Evolutionary conservation across 352 stramenopile species (phyloP).

Genomic region (Phytophthora quininea): DNA sequence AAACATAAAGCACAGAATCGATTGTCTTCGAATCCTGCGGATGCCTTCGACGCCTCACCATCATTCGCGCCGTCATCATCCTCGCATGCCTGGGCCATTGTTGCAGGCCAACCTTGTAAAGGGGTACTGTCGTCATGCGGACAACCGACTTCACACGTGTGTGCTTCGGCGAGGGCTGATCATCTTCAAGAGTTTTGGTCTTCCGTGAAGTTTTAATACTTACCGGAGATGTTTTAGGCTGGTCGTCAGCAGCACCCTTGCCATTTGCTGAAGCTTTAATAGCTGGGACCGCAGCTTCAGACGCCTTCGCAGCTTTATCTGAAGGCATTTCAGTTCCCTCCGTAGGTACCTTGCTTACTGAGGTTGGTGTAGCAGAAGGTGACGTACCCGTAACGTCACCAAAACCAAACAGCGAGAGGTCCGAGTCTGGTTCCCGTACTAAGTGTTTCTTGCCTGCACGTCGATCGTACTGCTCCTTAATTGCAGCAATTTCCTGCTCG

Average conservation of each 20-base stretch:
- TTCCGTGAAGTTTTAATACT: no score
- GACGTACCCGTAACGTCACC: background rate
- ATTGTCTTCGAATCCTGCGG: conserved; percentile 52
- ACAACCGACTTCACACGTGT: background rate
- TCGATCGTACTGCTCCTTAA: conserved; percentile 80
- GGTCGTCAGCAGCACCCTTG: conserved; percentile 2
- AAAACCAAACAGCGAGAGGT: conserved; percentile 33
- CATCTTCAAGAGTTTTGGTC: no score
- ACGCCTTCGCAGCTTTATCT: background rate
- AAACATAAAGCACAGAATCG: conserved; percentile 86
- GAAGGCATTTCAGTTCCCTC: conserved; percentile 5
- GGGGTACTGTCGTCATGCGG: conserved; percentile 50
- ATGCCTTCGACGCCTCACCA: background rate
- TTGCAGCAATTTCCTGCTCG: conserved; percentile 75
- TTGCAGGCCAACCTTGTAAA: conserved; percentile 48
- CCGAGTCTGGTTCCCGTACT: conserved; percentile 37
- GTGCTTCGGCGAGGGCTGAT: background rate
- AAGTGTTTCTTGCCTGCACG: conserved; percentile 65
- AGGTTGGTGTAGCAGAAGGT: conserved; percentile 2
- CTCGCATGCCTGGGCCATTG: background rate
- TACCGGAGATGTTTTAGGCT: background rate
- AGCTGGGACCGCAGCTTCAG: background rate
- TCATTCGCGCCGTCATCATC: background rate
- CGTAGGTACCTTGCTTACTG: background rate
- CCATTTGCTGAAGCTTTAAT: conserved; percentile 1